Evolutionary conservation across 1,284 basidiomycete species (phyloP), one percentile per base, ranked within the genome.

Genomic region (Exsudoporus floridanus): DNA sequence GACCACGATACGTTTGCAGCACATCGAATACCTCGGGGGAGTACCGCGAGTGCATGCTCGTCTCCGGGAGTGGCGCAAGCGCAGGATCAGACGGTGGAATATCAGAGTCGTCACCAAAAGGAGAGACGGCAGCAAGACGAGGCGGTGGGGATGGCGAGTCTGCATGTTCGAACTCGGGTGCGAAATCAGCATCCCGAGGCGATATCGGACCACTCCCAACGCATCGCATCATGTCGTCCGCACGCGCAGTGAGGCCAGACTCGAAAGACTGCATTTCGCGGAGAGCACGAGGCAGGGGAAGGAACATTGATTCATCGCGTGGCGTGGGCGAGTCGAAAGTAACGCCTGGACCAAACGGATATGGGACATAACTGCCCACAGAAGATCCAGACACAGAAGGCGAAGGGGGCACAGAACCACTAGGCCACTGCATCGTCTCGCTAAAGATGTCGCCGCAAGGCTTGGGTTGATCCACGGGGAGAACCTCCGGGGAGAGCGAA

Each of bases 261-360:
- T 91, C 89, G 61, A 91, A 92, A 0, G 86, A 88, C 59, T 90
- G 86, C 82, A 90, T 86, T 65, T 86, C 86, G 18, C 88, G 83
- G 35, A 91, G 65, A 37, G 75, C 72, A 3, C 78, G 81, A 1
- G 80, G 77, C 1, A 77, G 57, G 73, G 71, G 61, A 70, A 76
- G 47, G 67, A 68, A 53, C 3, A 57, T 12, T 0, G 70, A 53
- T 2, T 73, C 65, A n/a, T 74, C 66, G 5, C 54, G 66, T 48
- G 78, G 75, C 5, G 75, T 70, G 4, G 86, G 86, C 0, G 81
- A 76, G 53, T 84, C 81, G 58, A 86, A 91, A 2, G 69, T 60
- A 28, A 88, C 77, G 10, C 81, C 79, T 9, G 69, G 65, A 16
- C 88, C 88, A 65, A 91, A 91, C 0, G 88, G 88, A 55, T 80